Percentiles rank a stretch among this genome's conserved stretches.
These are phyloP conservation scores for Hyphopichia burtonii DNA, from an alignment of 1,139 yeast genomes.

Conservation along the genomic window DNA sequence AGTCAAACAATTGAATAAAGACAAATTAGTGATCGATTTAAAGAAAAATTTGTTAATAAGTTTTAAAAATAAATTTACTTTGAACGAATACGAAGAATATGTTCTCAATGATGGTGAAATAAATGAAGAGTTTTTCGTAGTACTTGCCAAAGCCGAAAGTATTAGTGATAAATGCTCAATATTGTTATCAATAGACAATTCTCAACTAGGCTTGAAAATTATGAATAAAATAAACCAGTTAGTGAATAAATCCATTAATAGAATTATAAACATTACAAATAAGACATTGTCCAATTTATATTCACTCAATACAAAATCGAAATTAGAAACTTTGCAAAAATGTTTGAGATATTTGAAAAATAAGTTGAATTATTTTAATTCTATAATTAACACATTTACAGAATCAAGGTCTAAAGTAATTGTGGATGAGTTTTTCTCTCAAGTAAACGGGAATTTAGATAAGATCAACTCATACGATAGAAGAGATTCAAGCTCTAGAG, in stretches of 20 bases:
- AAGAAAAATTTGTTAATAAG: slow-evolving; percentile 57
- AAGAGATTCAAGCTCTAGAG: slow-evolving; percentile 3
- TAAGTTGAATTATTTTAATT: slow-evolving; percentile 52
- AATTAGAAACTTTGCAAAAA: slow-evolving; percentile 29
- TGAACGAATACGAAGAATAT: slow-evolving; percentile 72
- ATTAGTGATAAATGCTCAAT: slow-evolving; percentile 71
- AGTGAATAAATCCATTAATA: slow-evolving; percentile 51
- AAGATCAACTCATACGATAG: slow-evolving; percentile 3
- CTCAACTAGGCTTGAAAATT: slow-evolving; percentile 68
- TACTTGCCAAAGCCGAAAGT: slow-evolving; percentile 58
- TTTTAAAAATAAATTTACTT: slow-evolving; percentile 64
- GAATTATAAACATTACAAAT: slow-evolving; percentile 39
- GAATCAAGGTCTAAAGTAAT: slow-evolving; percentile 56
- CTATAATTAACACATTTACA: slow-evolving; percentile 45
- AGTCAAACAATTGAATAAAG: slow-evolving; percentile 39
- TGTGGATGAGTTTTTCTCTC: slow-evolving; percentile 58
- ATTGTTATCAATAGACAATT: slow-evolving; percentile 65
- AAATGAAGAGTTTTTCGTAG: slow-evolving; percentile 60
- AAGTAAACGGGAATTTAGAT: slow-evolving; percentile 23
- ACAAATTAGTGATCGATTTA: slow-evolving; percentile 43
- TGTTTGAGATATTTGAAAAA: slow-evolving; percentile 31
- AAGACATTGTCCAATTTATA: slow-evolving; percentile 37
- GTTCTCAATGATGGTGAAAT: slow-evolving; percentile 41
- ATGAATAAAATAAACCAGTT: slow-evolving; percentile 59
- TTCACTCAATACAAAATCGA: slow-evolving; percentile 27